Evolutionary conservation across 306 rosid species (phyloP).

Genomic region (Rubus idaeus): DNA sequence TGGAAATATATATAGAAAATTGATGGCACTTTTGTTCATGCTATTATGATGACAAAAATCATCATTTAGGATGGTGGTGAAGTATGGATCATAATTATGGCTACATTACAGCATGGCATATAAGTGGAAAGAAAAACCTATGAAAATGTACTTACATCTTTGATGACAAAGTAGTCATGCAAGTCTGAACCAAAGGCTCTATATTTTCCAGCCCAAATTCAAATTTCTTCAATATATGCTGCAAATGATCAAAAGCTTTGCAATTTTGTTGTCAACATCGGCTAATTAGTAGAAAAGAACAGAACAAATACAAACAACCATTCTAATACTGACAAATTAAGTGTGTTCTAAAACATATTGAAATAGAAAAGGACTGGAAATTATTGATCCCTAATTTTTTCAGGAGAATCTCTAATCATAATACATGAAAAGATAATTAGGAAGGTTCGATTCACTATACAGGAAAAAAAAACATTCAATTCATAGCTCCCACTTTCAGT

Average conservation of each 20-base stretch:
- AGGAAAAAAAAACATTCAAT: too few species aligned
- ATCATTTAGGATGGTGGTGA: not conserved
- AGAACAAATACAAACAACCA: not conserved
- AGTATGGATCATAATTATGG: not conserved
- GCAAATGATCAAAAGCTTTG: slow-evolving; percentile 72
- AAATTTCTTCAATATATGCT: slow-evolving; percentile 61
- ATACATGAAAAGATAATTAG: not conserved
- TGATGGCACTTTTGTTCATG: too few species aligned
- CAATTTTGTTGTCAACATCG: too few species aligned
- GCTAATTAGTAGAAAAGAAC: too few species aligned
- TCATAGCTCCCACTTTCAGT: not conserved
- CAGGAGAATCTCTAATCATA: not conserved
- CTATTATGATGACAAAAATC: not conserved
- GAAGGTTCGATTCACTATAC: not conserved
- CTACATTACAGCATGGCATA: not conserved
- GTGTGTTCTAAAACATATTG: not conserved
- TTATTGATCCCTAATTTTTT: too few species aligned
- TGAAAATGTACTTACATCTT: slow-evolving; percentile 58
- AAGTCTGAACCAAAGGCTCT: slow-evolving; percentile 86
- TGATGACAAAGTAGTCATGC: slow-evolving; percentile 94
- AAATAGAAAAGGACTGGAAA: not conserved
- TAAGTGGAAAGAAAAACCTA: not conserved
- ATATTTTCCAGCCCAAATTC: slow-evolving; percentile 55
- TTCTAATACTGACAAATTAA: too few species aligned
- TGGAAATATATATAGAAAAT: too few species aligned